Evolutionary conservation across 2,329 filamentous ascomycete species (phyloP).

Genomic region (Curvularia sp.): DNA sequence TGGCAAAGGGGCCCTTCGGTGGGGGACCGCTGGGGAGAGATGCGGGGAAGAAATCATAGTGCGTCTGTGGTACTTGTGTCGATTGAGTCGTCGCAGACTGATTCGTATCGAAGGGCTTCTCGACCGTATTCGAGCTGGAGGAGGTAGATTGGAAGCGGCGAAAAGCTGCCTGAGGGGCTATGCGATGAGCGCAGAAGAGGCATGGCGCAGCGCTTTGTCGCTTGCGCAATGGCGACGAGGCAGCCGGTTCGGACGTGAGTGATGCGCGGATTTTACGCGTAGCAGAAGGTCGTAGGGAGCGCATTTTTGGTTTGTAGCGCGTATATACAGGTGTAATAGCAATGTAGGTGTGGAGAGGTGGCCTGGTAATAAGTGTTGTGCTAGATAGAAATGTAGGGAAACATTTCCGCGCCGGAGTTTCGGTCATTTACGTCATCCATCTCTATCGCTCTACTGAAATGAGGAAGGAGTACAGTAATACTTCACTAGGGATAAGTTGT

Average conservation of each 20-base stretch:
- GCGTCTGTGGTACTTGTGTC: conserved; percentile 55
- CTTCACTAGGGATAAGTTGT: not conserved
- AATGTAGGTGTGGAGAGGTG: not conserved
- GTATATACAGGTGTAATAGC: not conserved
- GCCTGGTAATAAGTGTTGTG: not conserved
- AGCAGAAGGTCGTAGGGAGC: conserved; percentile 29
- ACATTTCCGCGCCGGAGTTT: conserved; percentile 16
- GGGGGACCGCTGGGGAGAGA: conserved; percentile 81
- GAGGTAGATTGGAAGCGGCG: conserved; percentile 38
- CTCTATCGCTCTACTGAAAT: not conserved
- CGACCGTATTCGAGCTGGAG: conserved; percentile 15
- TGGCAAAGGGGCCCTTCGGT: conserved; percentile 74
- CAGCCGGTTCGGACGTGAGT: conserved; percentile 24
- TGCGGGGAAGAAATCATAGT: conserved; percentile 88
- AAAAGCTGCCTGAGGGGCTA: conserved; percentile 14
- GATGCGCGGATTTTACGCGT: conserved; percentile 36
- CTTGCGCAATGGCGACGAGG: conserved; percentile 22
- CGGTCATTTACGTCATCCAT: conserved; percentile 28
- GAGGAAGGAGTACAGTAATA: not conserved
- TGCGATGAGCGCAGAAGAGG: conserved; percentile 32
- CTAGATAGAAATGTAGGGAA: conserved; percentile 15
- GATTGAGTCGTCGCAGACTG: conserved; percentile 14
- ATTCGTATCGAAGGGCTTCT: conserved; percentile 25
- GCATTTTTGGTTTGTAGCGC: conserved; percentile 20
- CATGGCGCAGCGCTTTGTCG: conserved; percentile 33